A percentile compares a stretch with the other conserved stretches of the same genome.
phyloP scores from a whole-genome alignment of 768 basidiomycete species.

The Hebeloma cylindrosporum region DNA sequence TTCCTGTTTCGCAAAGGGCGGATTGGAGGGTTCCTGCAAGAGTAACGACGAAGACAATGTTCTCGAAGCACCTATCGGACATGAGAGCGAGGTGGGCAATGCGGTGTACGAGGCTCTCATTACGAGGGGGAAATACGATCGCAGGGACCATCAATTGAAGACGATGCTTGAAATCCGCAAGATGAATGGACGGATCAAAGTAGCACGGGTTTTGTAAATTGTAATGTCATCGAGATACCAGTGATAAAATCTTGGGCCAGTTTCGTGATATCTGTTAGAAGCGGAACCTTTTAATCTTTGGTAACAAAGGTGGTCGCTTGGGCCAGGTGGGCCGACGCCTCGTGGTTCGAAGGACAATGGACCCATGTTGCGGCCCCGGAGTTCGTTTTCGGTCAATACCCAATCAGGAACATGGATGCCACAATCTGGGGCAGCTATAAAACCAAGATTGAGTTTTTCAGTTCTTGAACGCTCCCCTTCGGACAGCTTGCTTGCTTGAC shows the following conservation, averaged over 20 bases:
- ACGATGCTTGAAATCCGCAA: constrained; percentile 7
- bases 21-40: constrained; percentile 16
- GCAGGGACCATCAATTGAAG: constrained; percentile 7
- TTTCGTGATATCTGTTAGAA: neutral
- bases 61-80: neutral
- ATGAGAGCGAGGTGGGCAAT: neutral
- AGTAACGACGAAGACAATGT: constrained; percentile 6
- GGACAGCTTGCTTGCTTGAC: neutral
- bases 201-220: constrained; percentile 8
- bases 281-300: too few species aligned
- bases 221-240: too few species aligned
- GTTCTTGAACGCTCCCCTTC: constrained; percentile 3
- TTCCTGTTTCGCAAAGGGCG: constrained; percentile 32
- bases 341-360: constrained; percentile 8
- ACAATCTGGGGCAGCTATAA: constrained; percentile 4
- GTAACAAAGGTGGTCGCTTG: too few species aligned
- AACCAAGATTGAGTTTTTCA: neutral
- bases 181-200: constrained; percentile 3
- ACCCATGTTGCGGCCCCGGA: neutral
- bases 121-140: too few species aligned
- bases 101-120: neutral
- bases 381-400: neutral
- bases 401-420: constrained; percentile 8
- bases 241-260: too few species aligned
- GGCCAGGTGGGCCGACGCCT: too few species aligned